A percentile compares a stretch with the other conserved stretches of the same genome.
Evolutionary conservation across 228 moss, liverwort and hornwort genomes (phyloP).

Genomic region (Sphagnum magellanicum): DNA sequence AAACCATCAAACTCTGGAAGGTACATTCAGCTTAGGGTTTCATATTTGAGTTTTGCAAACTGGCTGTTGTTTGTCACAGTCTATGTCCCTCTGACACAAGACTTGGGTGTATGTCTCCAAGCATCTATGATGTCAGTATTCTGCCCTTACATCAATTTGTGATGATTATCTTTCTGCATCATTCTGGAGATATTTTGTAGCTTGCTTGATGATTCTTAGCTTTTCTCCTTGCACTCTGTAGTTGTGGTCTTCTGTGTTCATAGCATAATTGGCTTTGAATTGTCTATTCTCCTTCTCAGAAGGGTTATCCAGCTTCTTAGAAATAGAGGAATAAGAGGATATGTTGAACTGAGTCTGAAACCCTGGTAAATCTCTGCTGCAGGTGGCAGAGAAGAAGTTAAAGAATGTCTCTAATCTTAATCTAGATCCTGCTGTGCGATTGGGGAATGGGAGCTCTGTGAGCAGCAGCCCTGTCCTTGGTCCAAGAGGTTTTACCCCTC

Average conservation of each 20-base stretch:
- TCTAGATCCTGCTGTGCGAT: constrained; percentile 71
- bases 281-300: too few relatives aligned
- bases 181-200: background rate
- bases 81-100: background rate
- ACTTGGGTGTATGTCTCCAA: too few relatives aligned
- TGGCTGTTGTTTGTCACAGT: too few relatives aligned
- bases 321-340: too few relatives aligned
- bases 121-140: too few relatives aligned
- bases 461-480: constrained; percentile 68
- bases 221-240: background rate
- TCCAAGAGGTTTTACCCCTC: constrained; percentile 68
- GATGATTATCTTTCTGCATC: background rate
- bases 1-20: constrained; percentile 99
- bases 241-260: too few relatives aligned
- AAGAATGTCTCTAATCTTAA: constrained; percentile 92
- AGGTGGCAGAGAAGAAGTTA: constrained; percentile 97
- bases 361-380: constrained; percentile 9
- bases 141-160: too few relatives aligned
- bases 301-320: too few relatives aligned
- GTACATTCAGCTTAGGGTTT: constrained; percentile 22
- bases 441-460: constrained; percentile 61
- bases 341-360: background rate
- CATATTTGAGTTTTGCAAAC: too few relatives aligned
- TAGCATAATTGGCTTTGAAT: too few relatives aligned
- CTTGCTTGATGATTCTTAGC: background rate